These are phyloP conservation scores for Chlorophyllum brunneum DNA, from an alignment of 768 basidiomycete genomes.

Conservation along the genomic window DNA sequence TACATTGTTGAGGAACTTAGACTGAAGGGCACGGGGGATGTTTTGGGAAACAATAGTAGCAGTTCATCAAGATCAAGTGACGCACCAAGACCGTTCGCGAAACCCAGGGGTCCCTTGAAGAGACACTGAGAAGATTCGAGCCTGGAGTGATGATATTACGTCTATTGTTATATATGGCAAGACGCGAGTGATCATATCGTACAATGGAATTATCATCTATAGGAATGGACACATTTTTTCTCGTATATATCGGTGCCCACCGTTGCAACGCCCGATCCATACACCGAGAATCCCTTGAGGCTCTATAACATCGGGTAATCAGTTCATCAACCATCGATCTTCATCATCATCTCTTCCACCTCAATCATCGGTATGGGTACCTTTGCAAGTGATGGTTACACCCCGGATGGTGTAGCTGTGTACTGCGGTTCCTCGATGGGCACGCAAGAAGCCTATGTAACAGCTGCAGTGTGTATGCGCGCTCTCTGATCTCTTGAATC, in stretches of 20 bases:
- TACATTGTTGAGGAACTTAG: conserved; percentile 61
- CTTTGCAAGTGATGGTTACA: not conserved
- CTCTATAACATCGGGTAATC: not conserved
- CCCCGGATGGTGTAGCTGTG: conserved; percentile 66
- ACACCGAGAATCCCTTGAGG: too few species aligned
- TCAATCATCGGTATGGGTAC: not conserved
- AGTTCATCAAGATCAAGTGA: conserved; percentile 14
- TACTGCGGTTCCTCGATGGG: conserved; percentile 83
- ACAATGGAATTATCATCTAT: too few species aligned
- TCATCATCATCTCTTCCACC: not conserved
- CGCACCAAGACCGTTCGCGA: conserved; percentile 55
- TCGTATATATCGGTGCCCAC: too few species aligned
- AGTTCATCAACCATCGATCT: not conserved
- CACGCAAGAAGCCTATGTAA: conserved; percentile 51
- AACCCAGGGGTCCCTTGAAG: conserved; percentile 66
- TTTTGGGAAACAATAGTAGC: conserved; percentile 4
- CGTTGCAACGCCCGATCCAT: too few species aligned
- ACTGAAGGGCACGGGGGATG: conserved; percentile 13
- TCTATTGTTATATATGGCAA: too few species aligned
- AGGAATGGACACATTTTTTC: too few species aligned
- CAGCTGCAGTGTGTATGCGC: conserved; percentile 68
- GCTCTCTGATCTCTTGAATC: conserved; percentile 11
- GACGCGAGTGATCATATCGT: too few species aligned
- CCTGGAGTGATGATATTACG: too few species aligned
- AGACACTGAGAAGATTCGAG: conserved; percentile 25